Conservation (phyloP, 2,329 filamentous ascomycete species). For the Emmonsiellopsis sp. region DNA sequence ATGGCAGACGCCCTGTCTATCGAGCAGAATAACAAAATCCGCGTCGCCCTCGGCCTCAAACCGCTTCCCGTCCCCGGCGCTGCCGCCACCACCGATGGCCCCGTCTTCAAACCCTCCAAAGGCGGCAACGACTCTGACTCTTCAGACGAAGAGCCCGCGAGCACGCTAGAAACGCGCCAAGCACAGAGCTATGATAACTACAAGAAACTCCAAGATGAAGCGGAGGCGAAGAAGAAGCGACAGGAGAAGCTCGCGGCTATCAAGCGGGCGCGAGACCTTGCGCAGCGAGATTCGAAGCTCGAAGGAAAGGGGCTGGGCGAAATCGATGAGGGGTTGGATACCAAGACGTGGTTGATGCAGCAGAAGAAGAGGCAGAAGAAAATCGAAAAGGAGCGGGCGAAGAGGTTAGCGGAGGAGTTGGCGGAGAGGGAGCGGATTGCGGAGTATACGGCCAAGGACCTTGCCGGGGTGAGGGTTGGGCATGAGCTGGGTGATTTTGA, state of each 20-base stretch:
- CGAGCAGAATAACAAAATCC: conserved; percentile 88
- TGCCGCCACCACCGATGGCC: conserved; percentile 35
- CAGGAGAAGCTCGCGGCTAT: conserved; percentile 75
- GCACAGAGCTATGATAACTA: conserved; percentile 37
- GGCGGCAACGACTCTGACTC: conserved; percentile 36
- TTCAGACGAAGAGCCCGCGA: conserved; percentile 57
- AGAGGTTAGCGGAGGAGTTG: conserved; percentile 64
- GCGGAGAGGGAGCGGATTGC: conserved; percentile 64
- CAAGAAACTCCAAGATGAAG: conserved; percentile 58
- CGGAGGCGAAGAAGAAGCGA: conserved; percentile 62
- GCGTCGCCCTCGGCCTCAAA: conserved; percentile 79
- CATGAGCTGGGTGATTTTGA: conserved; percentile 80
- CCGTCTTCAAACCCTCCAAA: conserved; percentile 47
- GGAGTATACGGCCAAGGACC: conserved; percentile 75
- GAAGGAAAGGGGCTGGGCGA: conserved; percentile 82
- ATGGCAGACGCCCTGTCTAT: conserved; percentile 59
- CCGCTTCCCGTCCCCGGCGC: conserved; percentile 74
- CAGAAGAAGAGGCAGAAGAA: conserved; percentile 93
- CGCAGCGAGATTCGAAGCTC: conserved; percentile 64
- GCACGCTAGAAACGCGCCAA: conserved; percentile 66
- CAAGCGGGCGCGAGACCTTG: conserved; percentile 77
- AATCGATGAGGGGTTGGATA: conserved; percentile 59
- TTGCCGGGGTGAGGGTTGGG: conserved; percentile 83
- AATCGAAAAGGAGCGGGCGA: conserved; percentile 64
- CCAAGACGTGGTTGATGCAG: conserved; percentile 75